Evolutionary conservation across 805 yeast genomes (phyloP), one percentile per base, ranked within the genome.

Genomic region (Babjeviella inositovora): DNA sequence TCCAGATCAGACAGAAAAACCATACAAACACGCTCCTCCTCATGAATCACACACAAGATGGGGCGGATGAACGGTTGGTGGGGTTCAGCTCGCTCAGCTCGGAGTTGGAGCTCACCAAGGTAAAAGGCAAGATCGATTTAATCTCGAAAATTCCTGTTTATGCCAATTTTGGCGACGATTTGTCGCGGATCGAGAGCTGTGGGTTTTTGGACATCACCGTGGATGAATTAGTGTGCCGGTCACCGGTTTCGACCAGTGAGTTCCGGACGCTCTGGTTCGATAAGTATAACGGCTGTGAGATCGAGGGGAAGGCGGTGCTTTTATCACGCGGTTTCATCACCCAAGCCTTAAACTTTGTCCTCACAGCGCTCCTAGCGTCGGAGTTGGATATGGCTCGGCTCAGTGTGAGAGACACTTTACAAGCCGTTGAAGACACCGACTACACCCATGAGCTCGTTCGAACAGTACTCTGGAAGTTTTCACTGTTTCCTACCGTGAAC

Each of bases 1-100:
- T 67, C 64, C 53, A 56, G 21, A 35, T 84, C 10, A 57, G 81
- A 24, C 85, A 76, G 37, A 73, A 77, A 53, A 80, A 81, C 39
- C 96, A 87, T 43, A 77, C 95, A 6, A 84, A 87, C 43, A 64
- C 87, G 4, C 71, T 79, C n/a, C 41, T 82, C 33, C 30, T 84
- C 12, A 39, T 67, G 40, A 43, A 43, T 8, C 42, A 36, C 5
- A 16, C 21, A 14, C 14, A 19, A n/a, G 18, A 11, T 5, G 22
- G 32, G 35, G 47, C 20, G 12, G 22, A 32, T 26, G 16, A 31
- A 9, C 25, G 52, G 43, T 8, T 45, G 13, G 26, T 54, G 43
- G 46, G 57, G 26, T 35, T 46, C 34, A 26, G 47, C 8, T 33
- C 36, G 5, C 50, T 57, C 21, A 34, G 39, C 4, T 39, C 42